These are phyloP conservation scores for Powellomyces hirtus DNA, from an alignment of 192 early-diverging fungal genomes.

Conservation along the genomic window DNA sequence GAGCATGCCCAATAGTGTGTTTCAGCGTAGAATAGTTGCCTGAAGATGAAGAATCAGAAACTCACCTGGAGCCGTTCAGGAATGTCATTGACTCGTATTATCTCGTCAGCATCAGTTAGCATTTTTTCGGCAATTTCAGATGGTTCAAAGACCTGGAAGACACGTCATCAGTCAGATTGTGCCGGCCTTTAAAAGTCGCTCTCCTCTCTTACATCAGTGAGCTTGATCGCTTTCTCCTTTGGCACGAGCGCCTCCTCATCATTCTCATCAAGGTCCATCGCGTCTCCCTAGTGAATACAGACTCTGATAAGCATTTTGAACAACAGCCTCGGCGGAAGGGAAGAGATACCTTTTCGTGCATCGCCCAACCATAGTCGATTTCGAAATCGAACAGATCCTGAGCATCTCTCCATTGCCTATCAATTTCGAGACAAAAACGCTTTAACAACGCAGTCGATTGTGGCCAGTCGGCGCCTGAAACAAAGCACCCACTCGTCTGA, in stretches of 20 bases:
- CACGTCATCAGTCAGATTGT: neutral
- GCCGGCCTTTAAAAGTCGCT: neutral
- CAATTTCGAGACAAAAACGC: too few species aligned
- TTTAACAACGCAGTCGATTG: too few species aligned
- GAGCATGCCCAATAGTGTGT: neutral
- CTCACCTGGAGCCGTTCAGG: slow-evolving; percentile 79
- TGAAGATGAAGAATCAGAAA: neutral
- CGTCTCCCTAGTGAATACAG: slow-evolving; percentile 11
- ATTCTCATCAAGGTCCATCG: slow-evolving; percentile 54
- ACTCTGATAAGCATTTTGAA: neutral
- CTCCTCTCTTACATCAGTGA: slow-evolving; percentile 39
- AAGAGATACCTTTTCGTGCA: slow-evolving; percentile 33
- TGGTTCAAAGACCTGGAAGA: slow-evolving; percentile 65
- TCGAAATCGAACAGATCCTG: slow-evolving; percentile 92
- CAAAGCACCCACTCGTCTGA: slow-evolving; percentile 41
- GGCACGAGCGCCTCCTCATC: slow-evolving; percentile 47
- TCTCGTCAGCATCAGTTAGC: slow-evolving; percentile 90
- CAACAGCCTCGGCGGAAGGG: slow-evolving; percentile 33
- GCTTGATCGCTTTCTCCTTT: slow-evolving; percentile 37
- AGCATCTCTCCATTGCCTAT: slow-evolving; percentile 62
- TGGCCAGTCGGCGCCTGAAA: neutral
- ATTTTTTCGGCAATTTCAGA: slow-evolving; percentile 81
- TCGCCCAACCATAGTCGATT: slow-evolving; percentile 81
- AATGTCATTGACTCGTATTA: slow-evolving; percentile 80
- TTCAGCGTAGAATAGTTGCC: neutral